Conservation (phyloP, 345 rosid genomes). For the Bruguiera gymnorhiza region DNA sequence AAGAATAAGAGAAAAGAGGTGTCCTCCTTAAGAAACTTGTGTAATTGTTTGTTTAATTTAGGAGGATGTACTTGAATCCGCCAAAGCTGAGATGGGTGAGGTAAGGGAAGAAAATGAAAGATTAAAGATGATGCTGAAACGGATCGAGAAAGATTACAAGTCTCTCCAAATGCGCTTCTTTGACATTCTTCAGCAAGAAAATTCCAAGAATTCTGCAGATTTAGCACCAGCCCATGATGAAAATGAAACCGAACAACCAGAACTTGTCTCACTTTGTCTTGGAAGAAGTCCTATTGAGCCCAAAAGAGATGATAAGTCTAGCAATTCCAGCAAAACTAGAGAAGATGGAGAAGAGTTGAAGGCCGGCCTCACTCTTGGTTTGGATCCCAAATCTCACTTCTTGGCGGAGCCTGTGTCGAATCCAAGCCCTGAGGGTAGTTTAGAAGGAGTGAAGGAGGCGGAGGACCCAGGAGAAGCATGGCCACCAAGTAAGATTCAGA, state of each 20-base stretch:
- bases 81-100: slow-evolving; percentile 66
- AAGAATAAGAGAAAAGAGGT: neutral
- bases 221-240: slow-evolving; percentile 20
- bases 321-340: slow-evolving; percentile 17
- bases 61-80: slow-evolving; percentile 53
- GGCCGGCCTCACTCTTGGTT: slow-evolving; percentile 50
- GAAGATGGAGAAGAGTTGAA: slow-evolving; percentile 41
- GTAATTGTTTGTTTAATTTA: neutral
- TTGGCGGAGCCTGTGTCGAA: slow-evolving; percentile 27
- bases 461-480: slow-evolving; percentile 40
- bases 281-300: slow-evolving; percentile 48
- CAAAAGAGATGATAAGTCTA: slow-evolving; percentile 35
- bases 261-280: slow-evolving; percentile 69
- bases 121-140: slow-evolving; percentile 50
- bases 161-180: slow-evolving; percentile 60
- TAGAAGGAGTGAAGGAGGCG: slow-evolving; percentile 38
- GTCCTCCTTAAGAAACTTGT: neutral
- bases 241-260: slow-evolving; percentile 34
- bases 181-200: slow-evolving; percentile 47
- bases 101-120: slow-evolving; percentile 71
- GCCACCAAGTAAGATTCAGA: slow-evolving; percentile 48
- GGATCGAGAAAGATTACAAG: slow-evolving; percentile 59
- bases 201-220: slow-evolving; percentile 21
- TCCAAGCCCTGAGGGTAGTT: slow-evolving; percentile 35
- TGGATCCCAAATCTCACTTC: slow-evolving; percentile 32